phyloP scores from a whole-genome alignment of 139 green algal genomes.

The Parachlorella kessleri region DNA sequence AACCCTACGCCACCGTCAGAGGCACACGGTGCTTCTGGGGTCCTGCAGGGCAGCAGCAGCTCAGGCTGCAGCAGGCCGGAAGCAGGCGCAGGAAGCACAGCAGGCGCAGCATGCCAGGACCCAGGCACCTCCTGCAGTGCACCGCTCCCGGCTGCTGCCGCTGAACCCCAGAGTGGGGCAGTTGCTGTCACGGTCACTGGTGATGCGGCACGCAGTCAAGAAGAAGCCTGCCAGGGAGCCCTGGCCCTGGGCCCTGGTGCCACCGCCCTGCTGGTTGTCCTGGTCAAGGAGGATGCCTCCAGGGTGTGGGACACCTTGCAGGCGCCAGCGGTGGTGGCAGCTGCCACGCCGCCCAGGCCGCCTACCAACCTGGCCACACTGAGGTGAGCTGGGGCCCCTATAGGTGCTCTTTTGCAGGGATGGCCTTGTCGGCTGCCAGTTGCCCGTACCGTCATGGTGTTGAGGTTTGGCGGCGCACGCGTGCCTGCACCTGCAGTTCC shows the following conservation, averaged over 20 bases:
- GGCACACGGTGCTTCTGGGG: too few species aligned
- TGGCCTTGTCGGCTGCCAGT: too few species aligned
- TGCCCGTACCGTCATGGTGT: too few species aligned
- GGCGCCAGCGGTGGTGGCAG: not conserved
- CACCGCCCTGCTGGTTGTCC: not conserved
- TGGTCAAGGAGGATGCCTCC: not conserved
- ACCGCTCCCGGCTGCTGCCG: too few species aligned
- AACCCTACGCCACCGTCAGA: too few species aligned
- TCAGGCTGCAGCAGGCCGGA: too few species aligned
- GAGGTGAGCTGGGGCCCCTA: not conserved
- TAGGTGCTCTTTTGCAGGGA: not conserved
- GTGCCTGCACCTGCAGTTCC: not conserved
- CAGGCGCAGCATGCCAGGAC: not conserved
- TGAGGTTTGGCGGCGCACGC: not conserved
- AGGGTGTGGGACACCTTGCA: slow-evolving; percentile 5
- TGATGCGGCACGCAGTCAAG: not conserved
- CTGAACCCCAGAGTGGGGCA: too few species aligned
- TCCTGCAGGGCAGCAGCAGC: too few species aligned
- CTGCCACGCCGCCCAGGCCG: too few species aligned
- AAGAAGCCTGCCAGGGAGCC: not conserved
- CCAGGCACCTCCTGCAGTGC: not conserved
- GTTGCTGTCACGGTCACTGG: not conserved
- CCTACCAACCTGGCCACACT: not conserved
- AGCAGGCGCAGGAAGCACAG: not conserved
- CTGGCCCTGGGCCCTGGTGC: not conserved